Evolutionary conservation across 768 basidiomycete species (phyloP).

Genomic region (Terana coerulea): DNA sequence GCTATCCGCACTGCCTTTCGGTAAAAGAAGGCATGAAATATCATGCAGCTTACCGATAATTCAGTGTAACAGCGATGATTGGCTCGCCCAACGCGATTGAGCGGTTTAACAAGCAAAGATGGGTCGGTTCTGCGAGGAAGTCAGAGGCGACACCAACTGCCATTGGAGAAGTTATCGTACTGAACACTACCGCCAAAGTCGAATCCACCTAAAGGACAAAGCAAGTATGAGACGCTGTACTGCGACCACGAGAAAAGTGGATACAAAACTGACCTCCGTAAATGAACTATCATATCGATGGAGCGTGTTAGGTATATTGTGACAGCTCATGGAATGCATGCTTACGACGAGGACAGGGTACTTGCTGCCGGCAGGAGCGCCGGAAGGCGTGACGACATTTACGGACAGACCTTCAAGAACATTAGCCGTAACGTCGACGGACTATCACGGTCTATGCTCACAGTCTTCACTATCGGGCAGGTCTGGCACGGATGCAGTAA

Average conservation of each 20-base stretch:
- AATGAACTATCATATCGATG: not conserved
- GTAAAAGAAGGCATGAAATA: not conserved
- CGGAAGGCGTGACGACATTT: not conserved
- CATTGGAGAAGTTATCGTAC: not conserved
- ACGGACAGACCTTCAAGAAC: not conserved
- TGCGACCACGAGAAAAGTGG: not conserved
- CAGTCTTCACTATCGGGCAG: slow-evolving; percentile 8
- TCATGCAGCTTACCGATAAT: slow-evolving; percentile 38
- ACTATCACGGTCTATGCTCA: slow-evolving; percentile 7
- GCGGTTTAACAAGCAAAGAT: slow-evolving; percentile 19
- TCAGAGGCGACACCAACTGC: slow-evolving; percentile 7
- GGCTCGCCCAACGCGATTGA: slow-evolving; percentile 42
- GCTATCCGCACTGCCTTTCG: not conserved
- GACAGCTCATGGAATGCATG: not conserved
- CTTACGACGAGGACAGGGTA: not conserved
- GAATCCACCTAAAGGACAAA: not conserved
- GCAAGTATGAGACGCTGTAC: not conserved
- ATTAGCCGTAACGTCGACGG: not conserved
- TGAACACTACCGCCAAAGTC: not conserved
- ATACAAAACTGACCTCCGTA: not conserved
- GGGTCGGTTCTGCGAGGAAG: slow-evolving; percentile 10
- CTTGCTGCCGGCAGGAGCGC: not conserved
- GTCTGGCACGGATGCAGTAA: not conserved
- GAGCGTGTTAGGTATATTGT: not conserved
- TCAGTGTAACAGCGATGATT: slow-evolving; percentile 51